Evolutionary conservation across 2,329 filamentous ascomycete species (phyloP), one percentile per base, ranked within the genome.

Genomic region (Colletotrichum limetticola): DNA sequence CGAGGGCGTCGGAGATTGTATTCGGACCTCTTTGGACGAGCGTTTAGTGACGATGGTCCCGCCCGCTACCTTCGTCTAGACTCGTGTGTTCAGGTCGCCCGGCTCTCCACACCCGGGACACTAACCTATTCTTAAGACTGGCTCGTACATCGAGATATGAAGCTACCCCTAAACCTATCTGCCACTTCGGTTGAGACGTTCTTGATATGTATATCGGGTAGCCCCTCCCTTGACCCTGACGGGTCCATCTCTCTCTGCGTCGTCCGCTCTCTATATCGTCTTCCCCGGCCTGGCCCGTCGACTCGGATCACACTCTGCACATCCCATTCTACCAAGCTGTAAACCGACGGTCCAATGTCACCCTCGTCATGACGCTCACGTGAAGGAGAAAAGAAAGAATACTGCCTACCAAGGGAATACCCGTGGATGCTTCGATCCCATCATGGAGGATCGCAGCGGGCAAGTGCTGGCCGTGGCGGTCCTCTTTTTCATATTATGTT

Each of bases 401-500:
- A 59, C 56, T 16, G 37, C 37, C 37, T 28, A 14, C 11, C 14
- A 58, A 56, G 32, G 49, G 28, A 62, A 30, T 28, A 22, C 37
- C 5, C 32, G 68, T 56, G 68, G 62, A 72, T 72, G 67, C 30
- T 16, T 49, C 52, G 16, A 64, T 28, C 28, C 22, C 11, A 71
- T 56, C 7, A 67, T 68, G 66, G 74, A 76, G 46, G 75, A 76
- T 65, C 76, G 77, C 22, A 78, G 77, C 24, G 68, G 74, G 42
- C 68, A 80, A 68, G 74, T 82, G 58, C 58, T 74, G 59, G 80
- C 74, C 5, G 75, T 80, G 60, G 73, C 73, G 24, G 76, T 77
- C 64, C 74, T 80, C 4, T 83, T 86, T 58, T 53, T 85, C 19
- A 67, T 81, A 5, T 57, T 85, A 9, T 79, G 78, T 7, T 79